Percentiles rank a stretch among this genome's conserved stretches.
phyloP scores from a whole-genome alignment of 345 rosid genomes.

The Gossypium anomalum region DNA sequence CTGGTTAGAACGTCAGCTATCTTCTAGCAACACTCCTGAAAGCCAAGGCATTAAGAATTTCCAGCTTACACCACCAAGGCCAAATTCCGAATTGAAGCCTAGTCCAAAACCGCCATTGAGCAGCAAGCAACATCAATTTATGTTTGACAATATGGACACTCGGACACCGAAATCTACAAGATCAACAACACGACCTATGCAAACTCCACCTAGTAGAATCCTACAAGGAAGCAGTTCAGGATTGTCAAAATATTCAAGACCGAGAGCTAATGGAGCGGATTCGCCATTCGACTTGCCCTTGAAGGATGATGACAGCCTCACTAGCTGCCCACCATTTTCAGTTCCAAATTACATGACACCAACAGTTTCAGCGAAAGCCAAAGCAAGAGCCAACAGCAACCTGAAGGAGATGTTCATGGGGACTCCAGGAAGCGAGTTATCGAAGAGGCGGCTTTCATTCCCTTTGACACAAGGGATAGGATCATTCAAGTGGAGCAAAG shows the following conservation, averaged over 20 bases:
- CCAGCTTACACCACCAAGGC: constrained; percentile 54
- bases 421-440: constrained; percentile 59
- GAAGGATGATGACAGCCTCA: constrained; percentile 94
- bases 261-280: constrained; percentile 51
- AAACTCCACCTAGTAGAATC: constrained; percentile 46
- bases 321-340: constrained; percentile 85
- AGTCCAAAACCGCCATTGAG: constrained; percentile 53
- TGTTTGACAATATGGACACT: constrained; percentile 52
- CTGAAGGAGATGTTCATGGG: constrained; percentile 60
- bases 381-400: constrained; percentile 64
- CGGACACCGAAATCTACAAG: constrained; percentile 71
- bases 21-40: constrained; percentile 38
- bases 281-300: constrained; percentile 49
- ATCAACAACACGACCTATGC: constrained; percentile 51
- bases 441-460: constrained; percentile 65
- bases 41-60: constrained; percentile 37
- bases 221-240: constrained; percentile 36
- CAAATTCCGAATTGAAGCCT: constrained; percentile 43
- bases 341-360: constrained; percentile 89
- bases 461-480: constrained; percentile 67
- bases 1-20: constrained; percentile 74
- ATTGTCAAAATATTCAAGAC: constrained; percentile 55
- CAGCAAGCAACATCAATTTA: constrained; percentile 36
- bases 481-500: constrained; percentile 77
- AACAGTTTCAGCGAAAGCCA: constrained; percentile 79